Percentiles rank a stretch among this genome's conserved stretches.
These are phyloP conservation scores for Raddia distichophylla DNA, from an alignment of 176 grass and related monocot genomes.

Conservation along the genomic window DNA sequence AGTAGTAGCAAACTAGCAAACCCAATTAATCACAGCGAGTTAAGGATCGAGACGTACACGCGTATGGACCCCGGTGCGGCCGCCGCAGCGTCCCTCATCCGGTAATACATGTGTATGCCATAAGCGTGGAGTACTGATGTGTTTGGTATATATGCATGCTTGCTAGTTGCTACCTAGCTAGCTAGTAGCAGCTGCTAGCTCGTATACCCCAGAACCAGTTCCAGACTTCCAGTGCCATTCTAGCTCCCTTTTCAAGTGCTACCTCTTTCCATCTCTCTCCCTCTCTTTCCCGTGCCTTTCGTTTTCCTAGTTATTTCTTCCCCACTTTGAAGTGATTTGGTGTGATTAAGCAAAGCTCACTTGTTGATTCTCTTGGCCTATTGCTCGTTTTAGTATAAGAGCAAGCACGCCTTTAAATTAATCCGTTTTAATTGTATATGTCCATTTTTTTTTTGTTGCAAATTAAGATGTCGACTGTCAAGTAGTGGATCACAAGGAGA, in stretches of 20 bases:
- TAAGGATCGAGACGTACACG: background rate
- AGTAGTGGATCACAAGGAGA: constrained; percentile 9
- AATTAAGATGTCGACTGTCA: background rate
- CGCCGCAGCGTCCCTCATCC: constrained; percentile 17
- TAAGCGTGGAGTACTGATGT: background rate
- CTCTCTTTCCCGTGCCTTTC: background rate
- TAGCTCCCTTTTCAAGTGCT: constrained; percentile 6
- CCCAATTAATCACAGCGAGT: constrained; percentile 34
- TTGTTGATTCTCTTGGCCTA: constrained; percentile 31
- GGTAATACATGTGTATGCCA: constrained; percentile 28
- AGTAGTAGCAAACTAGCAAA: constrained; percentile 19
- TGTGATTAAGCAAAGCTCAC: constrained; percentile 18
- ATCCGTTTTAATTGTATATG: too few relatives aligned
- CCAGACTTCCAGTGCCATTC: too few relatives aligned
- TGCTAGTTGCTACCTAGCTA: background rate
- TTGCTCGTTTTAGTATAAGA: constrained; percentile 40
- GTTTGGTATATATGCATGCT: constrained; percentile 7
- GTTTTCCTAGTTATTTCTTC: background rate
- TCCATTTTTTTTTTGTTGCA: constrained; percentile 7
- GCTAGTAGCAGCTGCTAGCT: too few relatives aligned
- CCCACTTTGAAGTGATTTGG: background rate
- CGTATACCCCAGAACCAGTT: too few relatives aligned
- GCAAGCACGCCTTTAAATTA: background rate
- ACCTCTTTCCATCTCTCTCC: background rate
- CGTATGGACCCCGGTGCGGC: constrained; percentile 34